Evolutionary conservation across 2,329 filamentous ascomycete genomes (phyloP), one percentile per base, ranked within the genome.

Genomic region (Trichoderma semiorbis): DNA sequence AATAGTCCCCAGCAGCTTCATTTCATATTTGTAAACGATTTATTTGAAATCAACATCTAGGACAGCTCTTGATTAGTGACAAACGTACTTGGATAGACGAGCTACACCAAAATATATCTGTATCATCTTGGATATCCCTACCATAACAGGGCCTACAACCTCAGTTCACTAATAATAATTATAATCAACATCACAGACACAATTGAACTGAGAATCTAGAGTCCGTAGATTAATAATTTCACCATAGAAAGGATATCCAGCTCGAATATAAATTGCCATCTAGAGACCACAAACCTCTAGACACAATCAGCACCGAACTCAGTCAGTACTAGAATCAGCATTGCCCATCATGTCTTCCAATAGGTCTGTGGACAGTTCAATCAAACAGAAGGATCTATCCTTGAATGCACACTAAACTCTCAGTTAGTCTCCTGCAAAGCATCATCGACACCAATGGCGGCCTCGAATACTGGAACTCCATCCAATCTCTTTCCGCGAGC

Each of bases 81-180:
- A 0, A 12, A 21, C 0, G 0, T 47, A 3, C 4, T 21, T 47
- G 8, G 1, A 21, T 21, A 6, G n/a, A 1, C 4, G 4, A 1
- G 18, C 10, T 47, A 11, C 43, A 43, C 8, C 3, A 43, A 4
- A 47, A 11, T 3, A 11, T 47, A 5, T 47, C 1, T 21, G 4
- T 5, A 47, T 21, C 39, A 10, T 11, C 43, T 47, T 47, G 3
- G 43, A 21, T 12, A 47, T 5, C 18, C 43, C 18, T 21, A 21
- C 43, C 4, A 47, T 47, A 12, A 10, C 18, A 21, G 16, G 39
- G 43, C 43, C 2, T 47, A 11, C 43, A 2, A 47, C 8, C 1
- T 47, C n/a, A 21, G 43, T 21, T 47, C 8, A 47, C 43, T 47
- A 21, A 47, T 43, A 21, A 11, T 21, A 5, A 47, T 21, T 21